These are phyloP conservation scores for Allantophomopsis lycopodina DNA, from an alignment of 2,329 filamentous ascomycete species.

Conservation along the genomic window DNA sequence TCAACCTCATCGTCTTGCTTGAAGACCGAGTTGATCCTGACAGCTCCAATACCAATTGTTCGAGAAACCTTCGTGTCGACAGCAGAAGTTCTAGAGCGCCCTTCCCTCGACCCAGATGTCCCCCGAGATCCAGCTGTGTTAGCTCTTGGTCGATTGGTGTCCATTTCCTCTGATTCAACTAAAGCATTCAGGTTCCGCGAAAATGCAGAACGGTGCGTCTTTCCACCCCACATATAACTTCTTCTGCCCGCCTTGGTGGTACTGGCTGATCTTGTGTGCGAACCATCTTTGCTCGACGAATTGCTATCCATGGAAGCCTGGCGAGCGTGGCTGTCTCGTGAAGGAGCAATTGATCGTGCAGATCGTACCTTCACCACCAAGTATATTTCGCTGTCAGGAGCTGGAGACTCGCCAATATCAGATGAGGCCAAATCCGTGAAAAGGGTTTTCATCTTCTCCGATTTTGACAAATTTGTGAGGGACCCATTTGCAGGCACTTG, in stretches of 20 bases:
- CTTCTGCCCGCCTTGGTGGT: conserved; percentile 28
- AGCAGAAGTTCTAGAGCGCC: conserved; percentile 9
- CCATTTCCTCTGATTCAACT: conserved; percentile 8
- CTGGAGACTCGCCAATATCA: conserved; percentile 39
- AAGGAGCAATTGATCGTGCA: conserved; percentile 12
- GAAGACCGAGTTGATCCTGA: conserved; percentile 65
- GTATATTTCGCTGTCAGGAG: conserved; percentile 61
- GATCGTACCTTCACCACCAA: conserved; percentile 61
- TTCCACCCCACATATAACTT: conserved; percentile 59
- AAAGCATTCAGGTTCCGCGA: conserved; percentile 42
- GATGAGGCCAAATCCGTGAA: conserved; percentile 64
- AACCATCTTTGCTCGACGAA: conserved; percentile 4
- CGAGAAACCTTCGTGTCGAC: conserved; percentile 42
- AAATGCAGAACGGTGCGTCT: conserved; percentile 37
- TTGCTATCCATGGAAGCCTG: conserved; percentile 11
- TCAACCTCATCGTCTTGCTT: conserved; percentile 60
- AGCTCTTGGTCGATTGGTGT: conserved; percentile 24
- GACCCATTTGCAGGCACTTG: conserved; percentile 64
- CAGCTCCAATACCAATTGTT: conserved; percentile 61
- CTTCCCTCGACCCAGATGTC: conserved; percentile 22
- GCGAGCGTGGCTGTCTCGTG: conserved; percentile 13
- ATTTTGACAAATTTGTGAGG: conserved; percentile 49
- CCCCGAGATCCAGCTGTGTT: conserved; percentile 40
- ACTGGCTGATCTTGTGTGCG: not conserved
- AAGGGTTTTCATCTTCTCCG: conserved; percentile 64